phyloP scores from a whole-genome alignment of 306 rosid species.

The Potentilla sterilis region DNA sequence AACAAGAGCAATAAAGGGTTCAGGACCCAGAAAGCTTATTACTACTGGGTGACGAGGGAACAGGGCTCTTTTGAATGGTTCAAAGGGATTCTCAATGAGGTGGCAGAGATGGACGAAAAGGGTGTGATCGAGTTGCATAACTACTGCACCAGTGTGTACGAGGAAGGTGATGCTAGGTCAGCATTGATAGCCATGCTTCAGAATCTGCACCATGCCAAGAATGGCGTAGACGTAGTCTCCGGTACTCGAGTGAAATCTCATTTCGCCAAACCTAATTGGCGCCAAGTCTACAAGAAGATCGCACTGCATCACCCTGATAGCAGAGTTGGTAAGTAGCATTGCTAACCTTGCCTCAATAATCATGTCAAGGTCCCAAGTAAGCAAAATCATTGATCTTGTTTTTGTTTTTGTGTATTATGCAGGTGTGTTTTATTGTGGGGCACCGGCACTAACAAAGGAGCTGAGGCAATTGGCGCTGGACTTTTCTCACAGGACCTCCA shows the following conservation, averaged over 20 bases:
- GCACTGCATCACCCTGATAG: conserved; percentile 48
- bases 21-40: conserved; percentile 46
- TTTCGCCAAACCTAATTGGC: conserved; percentile 59
- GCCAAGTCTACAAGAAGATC: conserved; percentile 48
- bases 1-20: conserved; percentile 29
- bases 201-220: conserved; percentile 54
- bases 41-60: conserved; percentile 56
- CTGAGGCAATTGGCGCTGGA: conserved; percentile 40
- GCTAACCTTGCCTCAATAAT: too few relatives aligned
- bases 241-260: conserved; percentile 59
- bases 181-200: conserved; percentile 62
- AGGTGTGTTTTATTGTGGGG: conserved; percentile 62
- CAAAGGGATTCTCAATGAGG: conserved; percentile 55
- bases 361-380: not conserved
- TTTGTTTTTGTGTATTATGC: not conserved
- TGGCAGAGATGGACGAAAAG: conserved; percentile 52
- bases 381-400: not conserved
- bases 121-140: conserved; percentile 51
- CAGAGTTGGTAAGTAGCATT: conserved; percentile 30
- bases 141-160: conserved; percentile 62
- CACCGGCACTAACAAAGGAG: conserved; percentile 47
- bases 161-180: conserved; percentile 63
- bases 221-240: conserved; percentile 54
- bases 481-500: conserved; percentile 50
- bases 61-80: conserved; percentile 67